phyloP scores from a whole-genome alignment of 805 yeast species.

The Hanseniaspora thailandica region DNA sequence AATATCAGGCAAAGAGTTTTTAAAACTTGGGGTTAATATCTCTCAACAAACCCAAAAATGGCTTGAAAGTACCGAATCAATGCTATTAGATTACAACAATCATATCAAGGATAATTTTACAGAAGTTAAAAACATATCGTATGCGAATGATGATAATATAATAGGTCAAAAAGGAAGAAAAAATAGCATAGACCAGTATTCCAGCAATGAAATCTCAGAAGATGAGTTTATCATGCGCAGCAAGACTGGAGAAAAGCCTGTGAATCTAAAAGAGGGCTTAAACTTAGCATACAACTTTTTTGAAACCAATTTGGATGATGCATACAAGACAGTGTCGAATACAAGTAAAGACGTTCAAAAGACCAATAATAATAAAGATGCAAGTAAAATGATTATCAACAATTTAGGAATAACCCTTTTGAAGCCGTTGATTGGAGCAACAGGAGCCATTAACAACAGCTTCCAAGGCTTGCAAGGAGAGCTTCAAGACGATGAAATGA shows the following conservation, averaged over 20 bases:
- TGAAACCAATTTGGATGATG: slow-evolving; percentile 54
- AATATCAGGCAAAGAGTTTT: slow-evolving; percentile 66
- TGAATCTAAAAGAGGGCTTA: slow-evolving; percentile 56
- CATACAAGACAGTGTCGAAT: slow-evolving; percentile 48
- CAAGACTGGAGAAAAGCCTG: slow-evolving; percentile 77
- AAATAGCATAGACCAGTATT: not conserved
- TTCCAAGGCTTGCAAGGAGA: slow-evolving; percentile 75
- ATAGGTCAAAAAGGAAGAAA: slow-evolving; percentile 20
- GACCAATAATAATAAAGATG: slow-evolving; percentile 54
- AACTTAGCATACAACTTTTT: slow-evolving; percentile 62
- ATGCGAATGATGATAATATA: slow-evolving; percentile 22
- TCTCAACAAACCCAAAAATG: slow-evolving; percentile 81
- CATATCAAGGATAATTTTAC: slow-evolving; percentile 18
- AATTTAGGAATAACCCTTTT: slow-evolving; percentile 72
- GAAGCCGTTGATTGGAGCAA: slow-evolving; percentile 82
- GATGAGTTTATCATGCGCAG: slow-evolving; percentile 38
- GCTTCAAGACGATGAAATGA: slow-evolving; percentile 43
- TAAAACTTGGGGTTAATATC: slow-evolving; percentile 70
- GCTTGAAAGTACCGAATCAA: slow-evolving; percentile 68
- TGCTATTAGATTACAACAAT: slow-evolving; percentile 23
- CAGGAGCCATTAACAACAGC: slow-evolving; percentile 77
- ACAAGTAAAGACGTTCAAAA: slow-evolving; percentile 53
- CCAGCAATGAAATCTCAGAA: slow-evolving; percentile 19
- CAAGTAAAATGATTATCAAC: slow-evolving; percentile 53
- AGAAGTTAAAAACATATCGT: slow-evolving; percentile 11